Evolutionary conservation across 2,329 filamentous ascomycete genomes (phyloP).

Genomic region (Pseudogymnoascus sp.): DNA sequence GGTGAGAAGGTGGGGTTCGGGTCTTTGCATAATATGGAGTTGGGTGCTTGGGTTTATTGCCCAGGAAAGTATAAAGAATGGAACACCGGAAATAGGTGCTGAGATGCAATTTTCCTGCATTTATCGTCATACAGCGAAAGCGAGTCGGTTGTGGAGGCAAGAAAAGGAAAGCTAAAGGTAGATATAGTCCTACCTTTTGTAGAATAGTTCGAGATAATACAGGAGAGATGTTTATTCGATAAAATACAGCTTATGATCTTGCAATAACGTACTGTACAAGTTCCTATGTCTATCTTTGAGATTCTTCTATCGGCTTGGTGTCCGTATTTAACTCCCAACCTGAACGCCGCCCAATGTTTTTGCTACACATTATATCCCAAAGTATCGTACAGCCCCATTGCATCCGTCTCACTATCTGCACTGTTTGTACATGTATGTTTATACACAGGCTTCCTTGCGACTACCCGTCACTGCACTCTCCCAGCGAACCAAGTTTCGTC

Average conservation of each 20-base stretch:
- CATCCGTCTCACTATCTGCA: neutral
- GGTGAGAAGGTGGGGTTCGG: constrained; percentile 4
- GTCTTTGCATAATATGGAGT: constrained; percentile 10
- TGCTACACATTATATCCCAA: neutral
- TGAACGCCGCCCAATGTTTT: neutral
- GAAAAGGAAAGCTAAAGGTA: neutral
- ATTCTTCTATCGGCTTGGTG: neutral
- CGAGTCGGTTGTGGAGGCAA: neutral
- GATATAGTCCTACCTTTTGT: neutral
- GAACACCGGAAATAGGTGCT: constrained; percentile 4
- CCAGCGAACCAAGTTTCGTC: neutral
- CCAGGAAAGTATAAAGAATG: constrained; percentile 8
- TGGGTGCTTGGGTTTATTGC: constrained; percentile 8
- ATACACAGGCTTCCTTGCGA: constrained; percentile 1
- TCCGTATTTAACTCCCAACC: neutral
- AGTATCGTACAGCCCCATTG: neutral
- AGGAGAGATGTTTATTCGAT: neutral
- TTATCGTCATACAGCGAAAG: constrained; percentile 8
- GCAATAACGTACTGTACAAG: neutral
- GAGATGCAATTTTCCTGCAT: constrained; percentile 10
- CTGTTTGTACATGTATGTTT: constrained; percentile 4
- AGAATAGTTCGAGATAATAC: neutral
- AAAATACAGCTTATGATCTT: neutral
- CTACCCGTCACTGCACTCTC: constrained; percentile 3
- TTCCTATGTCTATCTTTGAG: neutral